These are phyloP conservation scores for Xylariales sp. DNA, from an alignment of 2,329 filamentous ascomycete species.

Conservation along the genomic window DNA sequence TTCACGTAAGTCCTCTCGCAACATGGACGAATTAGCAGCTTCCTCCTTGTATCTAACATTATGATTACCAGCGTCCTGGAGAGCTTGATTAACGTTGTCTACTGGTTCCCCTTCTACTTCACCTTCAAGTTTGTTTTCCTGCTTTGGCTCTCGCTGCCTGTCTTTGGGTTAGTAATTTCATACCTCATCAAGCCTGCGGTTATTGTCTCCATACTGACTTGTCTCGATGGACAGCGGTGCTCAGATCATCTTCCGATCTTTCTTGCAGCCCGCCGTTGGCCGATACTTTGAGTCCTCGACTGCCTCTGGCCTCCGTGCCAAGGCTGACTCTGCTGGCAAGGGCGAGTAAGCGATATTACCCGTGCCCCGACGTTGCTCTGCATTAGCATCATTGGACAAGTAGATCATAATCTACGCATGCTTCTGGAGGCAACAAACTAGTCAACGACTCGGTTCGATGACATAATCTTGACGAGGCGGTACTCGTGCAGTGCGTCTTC, in stretches of 20 bases:
- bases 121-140: conserved; percentile 98
- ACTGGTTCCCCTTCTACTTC: conserved; percentile 99
- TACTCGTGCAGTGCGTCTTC: too few relatives aligned
- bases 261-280: conserved; percentile 85
- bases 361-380: conserved; percentile 1
- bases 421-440: too few relatives aligned
- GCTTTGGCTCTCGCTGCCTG: conserved; percentile 94
- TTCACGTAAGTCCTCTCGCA: conserved; percentile 53
- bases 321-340: conserved; percentile 76
- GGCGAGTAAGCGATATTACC: conserved; percentile 56
- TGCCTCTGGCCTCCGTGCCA: conserved; percentile 78
- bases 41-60: conserved; percentile 6
- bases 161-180: conserved; percentile 70
- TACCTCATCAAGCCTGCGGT: conserved; percentile 9
- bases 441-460: too few relatives aligned
- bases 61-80: conserved; percentile 58
- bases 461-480: too few relatives aligned
- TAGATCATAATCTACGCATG: too few relatives aligned
- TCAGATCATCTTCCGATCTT: conserved; percentile 93
- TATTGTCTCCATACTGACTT: neutral
- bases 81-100: conserved; percentile 78
- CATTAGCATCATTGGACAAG: conserved; percentile 2
- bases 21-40: too few relatives aligned
- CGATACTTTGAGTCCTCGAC: conserved; percentile 79
- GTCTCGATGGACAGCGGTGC: conserved; percentile 63